These are phyloP conservation scores for Herpetospermum pedunculosum DNA, from an alignment of 306 rosid genomes.

Conservation along the genomic window DNA sequence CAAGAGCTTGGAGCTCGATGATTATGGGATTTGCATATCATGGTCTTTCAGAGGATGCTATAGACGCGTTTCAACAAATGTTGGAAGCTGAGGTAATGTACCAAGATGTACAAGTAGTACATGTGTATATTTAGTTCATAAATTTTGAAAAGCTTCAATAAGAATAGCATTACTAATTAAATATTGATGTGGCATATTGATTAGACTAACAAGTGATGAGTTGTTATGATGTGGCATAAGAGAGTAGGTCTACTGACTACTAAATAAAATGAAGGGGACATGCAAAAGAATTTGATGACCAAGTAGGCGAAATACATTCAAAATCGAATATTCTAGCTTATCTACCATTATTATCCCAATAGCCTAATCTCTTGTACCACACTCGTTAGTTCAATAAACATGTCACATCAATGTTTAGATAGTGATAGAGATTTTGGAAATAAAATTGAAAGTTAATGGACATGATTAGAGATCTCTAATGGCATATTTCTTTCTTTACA, in stretches of 20 bases:
- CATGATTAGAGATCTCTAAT: neutral
- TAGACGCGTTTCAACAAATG: constrained; percentile 13
- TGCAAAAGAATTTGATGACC: neutral
- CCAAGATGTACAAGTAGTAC: neutral
- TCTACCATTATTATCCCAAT: neutral
- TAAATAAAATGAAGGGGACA: neutral
- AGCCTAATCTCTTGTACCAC: neutral
- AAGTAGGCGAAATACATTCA: neutral
- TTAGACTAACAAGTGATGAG: neutral
- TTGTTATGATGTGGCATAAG: no score
- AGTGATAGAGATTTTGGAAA: neutral
- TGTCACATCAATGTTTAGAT: neutral
- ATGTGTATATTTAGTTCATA: no score
- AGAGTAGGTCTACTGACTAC: neutral
- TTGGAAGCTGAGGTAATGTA: constrained; percentile 12
- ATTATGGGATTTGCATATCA: constrained; percentile 16
- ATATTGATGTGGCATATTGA: neutral
- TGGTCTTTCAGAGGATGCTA: constrained; percentile 13
- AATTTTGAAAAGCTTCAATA: neutral
- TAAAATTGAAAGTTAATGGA: neutral
- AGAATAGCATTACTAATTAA: neutral
- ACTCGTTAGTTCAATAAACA: neutral
- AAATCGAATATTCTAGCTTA: neutral
- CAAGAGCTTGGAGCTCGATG: constrained; percentile 22
- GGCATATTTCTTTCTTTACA: neutral